Evolutionary conservation across 306 rosid genomes (phyloP).

Genomic region (Vigna angularis): DNA sequence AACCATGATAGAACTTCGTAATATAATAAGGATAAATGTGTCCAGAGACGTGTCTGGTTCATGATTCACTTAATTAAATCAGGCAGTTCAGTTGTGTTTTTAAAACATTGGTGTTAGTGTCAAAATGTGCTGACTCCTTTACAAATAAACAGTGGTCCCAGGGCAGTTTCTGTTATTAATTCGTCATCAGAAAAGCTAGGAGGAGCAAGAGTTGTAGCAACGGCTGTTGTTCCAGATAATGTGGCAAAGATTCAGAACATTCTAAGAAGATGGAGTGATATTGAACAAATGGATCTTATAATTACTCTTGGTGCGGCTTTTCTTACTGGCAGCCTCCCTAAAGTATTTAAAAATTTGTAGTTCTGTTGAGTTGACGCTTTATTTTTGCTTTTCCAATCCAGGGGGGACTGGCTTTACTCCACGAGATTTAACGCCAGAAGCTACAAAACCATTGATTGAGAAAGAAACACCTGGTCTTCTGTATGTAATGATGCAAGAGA

Average conservation of each 20-base stretch:
- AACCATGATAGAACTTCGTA: not conserved
- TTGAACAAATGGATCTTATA: constrained; percentile 81
- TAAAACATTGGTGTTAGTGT: not conserved
- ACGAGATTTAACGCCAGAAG: constrained; percentile 94
- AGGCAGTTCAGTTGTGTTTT: not conserved
- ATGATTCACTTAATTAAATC: constrained; percentile 10
- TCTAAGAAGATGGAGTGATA: constrained; percentile 80
- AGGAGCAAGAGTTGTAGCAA: constrained; percentile 80
- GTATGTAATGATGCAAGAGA: constrained; percentile 89
- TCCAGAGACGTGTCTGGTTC: not conserved
- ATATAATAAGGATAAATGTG: not conserved
- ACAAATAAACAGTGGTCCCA: constrained; percentile 74
- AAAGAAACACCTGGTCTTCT: constrained; percentile 93
- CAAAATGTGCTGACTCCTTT: constrained; percentile 33
- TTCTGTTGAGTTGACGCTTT: constrained; percentile 33
- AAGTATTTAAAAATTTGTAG: not conserved
- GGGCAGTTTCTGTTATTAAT: constrained; percentile 86
- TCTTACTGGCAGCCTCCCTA: constrained; percentile 21
- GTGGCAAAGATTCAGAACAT: constrained; percentile 72
- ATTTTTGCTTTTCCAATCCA: constrained; percentile 47
- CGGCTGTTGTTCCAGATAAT: constrained; percentile 79
- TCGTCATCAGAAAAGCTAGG: constrained; percentile 85
- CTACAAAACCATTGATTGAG: constrained; percentile 84
- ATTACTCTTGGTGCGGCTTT: constrained; percentile 77
- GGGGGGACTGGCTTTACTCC: constrained; percentile 94